Evolutionary conservation across 2,329 filamentous ascomycete genomes (phyloP), one percentile per base, ranked within the genome.

Genomic region (Aspergillus aculeatinus): DNA sequence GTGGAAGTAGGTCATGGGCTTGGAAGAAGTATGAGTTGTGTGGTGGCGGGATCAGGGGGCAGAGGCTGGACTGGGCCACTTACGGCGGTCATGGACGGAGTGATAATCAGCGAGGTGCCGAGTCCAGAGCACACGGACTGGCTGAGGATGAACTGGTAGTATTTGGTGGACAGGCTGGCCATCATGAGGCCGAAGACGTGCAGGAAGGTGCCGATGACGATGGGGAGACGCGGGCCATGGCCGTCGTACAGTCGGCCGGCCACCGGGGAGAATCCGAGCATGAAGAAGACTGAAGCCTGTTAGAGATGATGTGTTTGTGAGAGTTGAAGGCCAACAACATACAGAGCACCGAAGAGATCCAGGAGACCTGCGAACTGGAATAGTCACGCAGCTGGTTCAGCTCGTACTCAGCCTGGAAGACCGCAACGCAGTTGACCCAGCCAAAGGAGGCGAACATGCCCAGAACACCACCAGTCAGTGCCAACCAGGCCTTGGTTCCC

Each of bases 221-320:
- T 69, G 0, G 89, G 74, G 48, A 76, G 80, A 29, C 81, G 80
- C 0, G 87, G 85, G 0, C 88, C 87, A 61, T 85, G 83, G 58
- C 79, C 82, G 67, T 90, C 88, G 65, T 82, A 88, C 0, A 87
- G 50, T 57, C 83, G 84, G 1, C 88, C 87, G 14, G 85, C 80
- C 3, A 89, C 66, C 0, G 85, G 84, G 0, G 52, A 55, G 3
- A 42, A 33, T 7, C 33, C 21, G 19, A 61, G 56, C 31, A 61
- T 33, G 23, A 63, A 54, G 31, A 61, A 63, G 25, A 60, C 27
- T 61, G 86, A 81, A 7, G 85, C 70, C 0, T 29, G 27, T 29
- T 1, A 29, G 27, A 29, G 7, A 29, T 1, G 7, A 29, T 29
- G 7, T 0, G 7, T 29, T 10, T 29, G 23, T 10, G 27, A 7